phyloP scores from a whole-genome alignment of 352 stramenopile genomes.

The Globisporangium perplexum region DNA sequence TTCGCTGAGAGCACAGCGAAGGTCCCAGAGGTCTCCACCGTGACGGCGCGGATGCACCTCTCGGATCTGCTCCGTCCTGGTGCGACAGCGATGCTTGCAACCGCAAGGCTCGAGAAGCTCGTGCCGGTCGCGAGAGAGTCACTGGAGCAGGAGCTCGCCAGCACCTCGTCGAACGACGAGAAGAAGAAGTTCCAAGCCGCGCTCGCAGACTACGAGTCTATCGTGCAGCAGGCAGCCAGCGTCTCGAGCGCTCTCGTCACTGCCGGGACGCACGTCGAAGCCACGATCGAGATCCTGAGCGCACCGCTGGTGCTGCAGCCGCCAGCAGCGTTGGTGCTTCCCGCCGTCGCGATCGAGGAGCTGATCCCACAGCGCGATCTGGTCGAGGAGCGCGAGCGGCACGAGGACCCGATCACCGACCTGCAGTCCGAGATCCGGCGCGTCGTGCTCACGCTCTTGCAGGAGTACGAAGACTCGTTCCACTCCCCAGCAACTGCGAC shows the following conservation, averaged over 20 bases:
- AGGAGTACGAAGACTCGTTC: constrained; percentile 52
- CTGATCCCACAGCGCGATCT: constrained; percentile 49
- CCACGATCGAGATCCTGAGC: constrained; percentile 23
- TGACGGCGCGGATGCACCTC: constrained; percentile 29
- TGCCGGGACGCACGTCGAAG: constrained; percentile 25
- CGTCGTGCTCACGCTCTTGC: constrained; percentile 46
- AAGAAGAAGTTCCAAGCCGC: constrained; percentile 68
- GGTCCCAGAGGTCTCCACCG: constrained; percentile 28
- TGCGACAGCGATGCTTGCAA: constrained; percentile 10
- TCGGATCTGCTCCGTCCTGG: constrained; percentile 30
- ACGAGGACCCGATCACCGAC: constrained; percentile 31
- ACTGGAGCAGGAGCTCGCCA: constrained; percentile 55
- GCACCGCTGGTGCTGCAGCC: constrained; percentile 34
- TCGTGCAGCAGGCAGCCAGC: constrained; percentile 16
- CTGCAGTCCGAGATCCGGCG: constrained; percentile 56
- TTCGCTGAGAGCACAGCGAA: constrained; percentile 19
- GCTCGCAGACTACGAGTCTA: constrained; percentile 56
- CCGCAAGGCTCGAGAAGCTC: constrained; percentile 17
- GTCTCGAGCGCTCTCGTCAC: constrained; percentile 20
- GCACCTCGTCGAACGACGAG: constrained; percentile 49
- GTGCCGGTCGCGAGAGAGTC: constrained; percentile 28
- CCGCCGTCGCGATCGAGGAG: constrained; percentile 32
- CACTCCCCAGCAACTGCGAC: neutral
- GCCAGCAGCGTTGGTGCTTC: constrained; percentile 18
- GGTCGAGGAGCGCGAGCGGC: constrained; percentile 35